Conservation (phyloP, 257 asterid genomes). For the Mitragyna speciosa region DNA sequence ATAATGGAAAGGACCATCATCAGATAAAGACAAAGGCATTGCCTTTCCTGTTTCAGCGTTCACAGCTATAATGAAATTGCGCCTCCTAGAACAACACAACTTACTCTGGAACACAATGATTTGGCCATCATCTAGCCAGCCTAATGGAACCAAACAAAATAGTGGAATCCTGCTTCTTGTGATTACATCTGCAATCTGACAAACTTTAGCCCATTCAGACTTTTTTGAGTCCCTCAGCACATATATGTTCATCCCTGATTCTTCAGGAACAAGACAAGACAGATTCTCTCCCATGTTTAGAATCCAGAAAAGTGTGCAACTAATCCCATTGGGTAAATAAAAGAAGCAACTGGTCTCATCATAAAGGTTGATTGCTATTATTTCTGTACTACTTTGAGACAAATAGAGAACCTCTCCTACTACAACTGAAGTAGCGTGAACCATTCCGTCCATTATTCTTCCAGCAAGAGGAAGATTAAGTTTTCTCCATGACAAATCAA, state of each 20-base stretch:
- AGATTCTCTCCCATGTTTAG: background rate
- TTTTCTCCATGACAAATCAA: conserved; percentile 10
- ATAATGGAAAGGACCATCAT: background rate
- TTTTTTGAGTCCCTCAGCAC: conserved; percentile 1
- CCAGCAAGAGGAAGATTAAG: background rate
- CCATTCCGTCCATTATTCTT: background rate
- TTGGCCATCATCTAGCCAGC: conserved; percentile 9
- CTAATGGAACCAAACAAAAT: background rate
- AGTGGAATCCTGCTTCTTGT: background rate
- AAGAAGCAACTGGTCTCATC: background rate
- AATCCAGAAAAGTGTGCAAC: background rate
- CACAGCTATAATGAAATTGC: background rate
- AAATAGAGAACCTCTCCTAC: conserved; percentile 3
- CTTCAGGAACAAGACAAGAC: background rate
- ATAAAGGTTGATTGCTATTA: background rate
- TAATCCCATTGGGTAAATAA: background rate
- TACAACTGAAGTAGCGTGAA: background rate
- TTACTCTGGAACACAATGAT: background rate
- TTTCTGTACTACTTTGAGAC: background rate
- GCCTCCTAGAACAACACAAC: background rate
- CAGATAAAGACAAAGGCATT: background rate
- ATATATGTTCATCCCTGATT: background rate
- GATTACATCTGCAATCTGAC: background rate
- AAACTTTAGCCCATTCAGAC: conserved; percentile 12
- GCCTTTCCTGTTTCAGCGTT: background rate